Evolutionary conservation across 306 rosid species (phyloP), one percentile per base, ranked within the genome.

Genomic region (Rosa lucieae): DNA sequence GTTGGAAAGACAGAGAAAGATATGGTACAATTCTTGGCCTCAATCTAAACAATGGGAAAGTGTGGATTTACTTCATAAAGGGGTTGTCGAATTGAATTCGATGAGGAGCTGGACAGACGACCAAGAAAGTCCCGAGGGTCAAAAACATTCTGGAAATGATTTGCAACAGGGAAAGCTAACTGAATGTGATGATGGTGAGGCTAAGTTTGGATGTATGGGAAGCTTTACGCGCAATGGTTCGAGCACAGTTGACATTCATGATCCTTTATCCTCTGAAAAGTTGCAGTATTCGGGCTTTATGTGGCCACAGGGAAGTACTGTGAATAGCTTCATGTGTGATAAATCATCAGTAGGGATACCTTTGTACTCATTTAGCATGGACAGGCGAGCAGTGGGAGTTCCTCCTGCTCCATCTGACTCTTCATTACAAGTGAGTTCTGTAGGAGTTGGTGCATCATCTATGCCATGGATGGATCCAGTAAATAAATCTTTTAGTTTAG

Each of bases 1-100:
- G 99, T 82, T 95, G 80, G 97, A 93, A 85, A 90, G 99, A 84
- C 99, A 92, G 59, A 93, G 99, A 84, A 95, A 89, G 88, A 93
- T 95, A 85, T 95, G 99, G 98, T 95, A 95, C 89, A 93, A 84
- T 77, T 90, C 98, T 70, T 82, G 96, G 77, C 88, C 92, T 72
- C 94, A 89, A 70, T 90, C 98, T 62, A 90, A 91, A 79, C 87
- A 93, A 63, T 95, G 97, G 99, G 99, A 95, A 84, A 88, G 85
- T 67, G 78, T 75, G 86, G 99, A 95, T 84, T 79, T 90, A 70
- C 91, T 90, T 65, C 91, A 89, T 80, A 88, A 85, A 80, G 97
- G 88, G 80, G 86, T 87, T 53, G 94, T 80, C 42, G 97, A 94
- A 70, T 73, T 89, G 82, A 88, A 87, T 74, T 84, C 86, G 8